A percentile compares a stretch with the other conserved stretches of the same genome.
Evolutionary conservation across 176 grass and related monocot species (phyloP).

Genomic region (Poa pratensis): DNA sequence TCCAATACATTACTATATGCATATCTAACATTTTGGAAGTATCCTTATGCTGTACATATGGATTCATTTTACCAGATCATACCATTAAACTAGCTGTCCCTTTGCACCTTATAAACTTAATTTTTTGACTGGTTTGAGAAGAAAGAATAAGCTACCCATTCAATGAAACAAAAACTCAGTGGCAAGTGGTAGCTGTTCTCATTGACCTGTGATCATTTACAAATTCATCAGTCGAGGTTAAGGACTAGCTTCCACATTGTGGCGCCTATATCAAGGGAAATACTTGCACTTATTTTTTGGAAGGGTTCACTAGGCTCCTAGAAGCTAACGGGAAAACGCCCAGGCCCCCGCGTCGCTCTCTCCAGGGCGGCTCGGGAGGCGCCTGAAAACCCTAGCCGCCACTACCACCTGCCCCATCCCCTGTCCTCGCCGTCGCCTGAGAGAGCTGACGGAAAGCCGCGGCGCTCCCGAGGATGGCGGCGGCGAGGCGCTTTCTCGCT

Average conservation of each 20-base stretch:
- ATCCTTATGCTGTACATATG: neutral
- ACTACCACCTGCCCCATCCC: too few species aligned
- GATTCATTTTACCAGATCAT: slow-evolving; percentile 9
- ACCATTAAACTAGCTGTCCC: neutral
- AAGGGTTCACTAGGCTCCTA: neutral
- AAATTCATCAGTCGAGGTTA: neutral
- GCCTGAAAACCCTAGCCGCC: too few species aligned
- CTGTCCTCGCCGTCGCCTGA: too few species aligned
- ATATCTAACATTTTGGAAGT: neutral
- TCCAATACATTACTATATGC: neutral
- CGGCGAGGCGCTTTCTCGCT: too few species aligned
- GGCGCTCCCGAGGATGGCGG: too few species aligned
- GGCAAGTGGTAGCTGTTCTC: neutral
- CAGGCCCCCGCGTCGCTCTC: too few species aligned
- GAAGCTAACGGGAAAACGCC: neutral
- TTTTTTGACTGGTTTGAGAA: neutral
- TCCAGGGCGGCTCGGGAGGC: too few species aligned
- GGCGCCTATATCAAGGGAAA: neutral
- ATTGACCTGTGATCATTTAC: slow-evolving; percentile 19
- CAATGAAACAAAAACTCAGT: neutral
- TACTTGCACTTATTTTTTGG: neutral
- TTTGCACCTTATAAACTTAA: neutral
- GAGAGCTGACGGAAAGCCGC: too few species aligned
- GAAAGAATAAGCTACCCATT: neutral
- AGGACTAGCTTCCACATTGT: neutral